phyloP scores from a whole-genome alignment of 2,329 filamentous ascomycete species.

The Zasmidium citrigriseum region DNA sequence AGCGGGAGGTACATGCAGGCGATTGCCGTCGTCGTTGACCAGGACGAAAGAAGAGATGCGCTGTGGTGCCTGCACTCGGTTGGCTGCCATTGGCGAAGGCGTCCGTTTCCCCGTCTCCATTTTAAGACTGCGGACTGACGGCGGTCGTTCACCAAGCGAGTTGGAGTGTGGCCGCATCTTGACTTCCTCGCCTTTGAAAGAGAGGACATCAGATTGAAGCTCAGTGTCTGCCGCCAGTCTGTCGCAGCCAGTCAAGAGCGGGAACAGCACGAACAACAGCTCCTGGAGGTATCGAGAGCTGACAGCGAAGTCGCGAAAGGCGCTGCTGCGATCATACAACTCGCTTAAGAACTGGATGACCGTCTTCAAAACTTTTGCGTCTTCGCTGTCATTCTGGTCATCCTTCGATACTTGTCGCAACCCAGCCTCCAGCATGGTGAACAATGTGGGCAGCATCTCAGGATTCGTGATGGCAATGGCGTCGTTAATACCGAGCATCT shows the following conservation, averaged over 20 bases:
- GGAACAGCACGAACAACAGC: slow-evolving; percentile 78
- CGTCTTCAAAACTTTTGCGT: slow-evolving; percentile 65
- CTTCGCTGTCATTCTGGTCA: slow-evolving; percentile 55
- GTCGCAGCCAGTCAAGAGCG: slow-evolving; percentile 84
- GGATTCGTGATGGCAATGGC: slow-evolving; percentile 70
- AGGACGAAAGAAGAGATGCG: slow-evolving; percentile 91
- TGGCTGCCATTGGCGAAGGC: slow-evolving; percentile 30
- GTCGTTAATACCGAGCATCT: slow-evolving; percentile 64
- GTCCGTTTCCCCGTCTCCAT: slow-evolving; percentile 46
- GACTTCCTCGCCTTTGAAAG: slow-evolving; percentile 82
- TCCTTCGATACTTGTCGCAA: slow-evolving; percentile 69
- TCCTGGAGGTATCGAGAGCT: slow-evolving; percentile 80
- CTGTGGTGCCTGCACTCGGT: slow-evolving; percentile 64
- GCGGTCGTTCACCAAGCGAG: slow-evolving; percentile 55
- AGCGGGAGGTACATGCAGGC: slow-evolving; percentile 59
- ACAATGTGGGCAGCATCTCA: slow-evolving; percentile 77
- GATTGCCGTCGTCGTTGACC: slow-evolving; percentile 69
- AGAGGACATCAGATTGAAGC: slow-evolving; percentile 78
- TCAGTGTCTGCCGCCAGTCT: slow-evolving; percentile 81
- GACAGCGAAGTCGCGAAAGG: slow-evolving; percentile 80
- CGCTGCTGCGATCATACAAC: slow-evolving; percentile 71
- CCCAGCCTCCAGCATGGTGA: slow-evolving; percentile 83
- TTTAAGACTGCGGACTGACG: slow-evolving; percentile 72
- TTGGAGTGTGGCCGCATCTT: slow-evolving; percentile 75
- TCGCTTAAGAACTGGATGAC: slow-evolving; percentile 78